phyloP scores from a whole-genome alignment of 805 yeast species.

The Kodamaea hsintzibuensis region DNA sequence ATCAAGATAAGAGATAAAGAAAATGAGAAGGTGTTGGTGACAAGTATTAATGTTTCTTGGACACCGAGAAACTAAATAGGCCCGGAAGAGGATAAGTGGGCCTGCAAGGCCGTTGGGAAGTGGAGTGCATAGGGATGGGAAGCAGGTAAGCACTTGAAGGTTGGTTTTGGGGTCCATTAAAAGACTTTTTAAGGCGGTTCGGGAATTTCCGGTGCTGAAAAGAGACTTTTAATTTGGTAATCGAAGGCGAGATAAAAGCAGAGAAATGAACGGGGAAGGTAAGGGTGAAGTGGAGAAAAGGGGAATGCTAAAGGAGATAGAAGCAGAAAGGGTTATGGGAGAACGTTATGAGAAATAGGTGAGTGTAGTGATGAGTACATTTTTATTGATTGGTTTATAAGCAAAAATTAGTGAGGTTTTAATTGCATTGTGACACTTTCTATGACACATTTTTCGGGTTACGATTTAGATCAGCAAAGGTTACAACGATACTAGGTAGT shows the following conservation, averaged over 20 bases:
- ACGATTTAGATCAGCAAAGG: too few relatives aligned
- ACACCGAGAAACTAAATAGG: not conserved
- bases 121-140: not conserved
- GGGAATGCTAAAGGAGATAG: too few relatives aligned
- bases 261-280: not conserved
- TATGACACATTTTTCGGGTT: not conserved
- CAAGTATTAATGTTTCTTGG: not conserved
- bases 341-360: not conserved
- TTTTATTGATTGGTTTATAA: not conserved
- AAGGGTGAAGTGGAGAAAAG: not conserved
- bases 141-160: not conserved
- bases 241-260: not conserved
- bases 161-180: not conserved
- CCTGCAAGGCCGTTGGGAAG: not conserved
- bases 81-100: not conserved
- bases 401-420: not conserved
- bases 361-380: not conserved
- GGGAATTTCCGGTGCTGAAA: not conserved
- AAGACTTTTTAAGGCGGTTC: not conserved
- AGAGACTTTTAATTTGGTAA: not conserved
- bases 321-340: too few relatives aligned
- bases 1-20: not conserved
- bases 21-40: not conserved
- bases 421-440: not conserved
- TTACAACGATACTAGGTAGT: too few relatives aligned